A percentile compares a stretch with the other conserved stretches of the same genome.
Evolutionary conservation across 2,329 filamentous ascomycete genomes (phyloP).

Genomic region (Aspergillus chevalieri): DNA sequence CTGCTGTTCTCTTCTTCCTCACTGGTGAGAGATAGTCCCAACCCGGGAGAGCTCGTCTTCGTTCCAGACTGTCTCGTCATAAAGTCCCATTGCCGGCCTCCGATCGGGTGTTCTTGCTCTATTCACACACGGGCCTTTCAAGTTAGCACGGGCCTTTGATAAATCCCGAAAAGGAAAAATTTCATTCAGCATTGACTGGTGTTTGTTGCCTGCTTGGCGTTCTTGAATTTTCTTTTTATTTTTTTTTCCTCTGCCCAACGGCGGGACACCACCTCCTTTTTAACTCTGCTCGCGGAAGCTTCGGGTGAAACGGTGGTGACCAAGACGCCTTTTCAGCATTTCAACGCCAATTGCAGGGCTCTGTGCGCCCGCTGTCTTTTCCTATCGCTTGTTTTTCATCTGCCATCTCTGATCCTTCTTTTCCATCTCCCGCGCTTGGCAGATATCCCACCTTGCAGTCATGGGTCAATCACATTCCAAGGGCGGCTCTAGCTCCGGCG

Average conservation of each 20-base stretch:
- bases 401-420: conserved; percentile 5
- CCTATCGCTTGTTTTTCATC: conserved; percentile 16
- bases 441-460: conserved; percentile 28
- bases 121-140: conserved; percentile 3
- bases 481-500: conserved; percentile 50
- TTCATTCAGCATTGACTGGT: background rate
- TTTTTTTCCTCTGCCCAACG: background rate
- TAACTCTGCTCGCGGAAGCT: conserved; percentile 9
- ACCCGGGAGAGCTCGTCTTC: background rate
- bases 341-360: conserved; percentile 17
- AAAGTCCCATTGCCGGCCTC: background rate
- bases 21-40: background rate
- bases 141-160: background rate
- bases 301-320: conserved; percentile 10
- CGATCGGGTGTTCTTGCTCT: background rate
- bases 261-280: conserved; percentile 11
- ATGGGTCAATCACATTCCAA: conserved; percentile 51
- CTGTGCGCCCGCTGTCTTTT: conserved; percentile 14
- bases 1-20: conserved; percentile 4
- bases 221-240: background rate
- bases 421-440: conserved; percentile 23
- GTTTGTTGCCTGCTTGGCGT: conserved; percentile 3
- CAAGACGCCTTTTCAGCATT: conserved; percentile 23
- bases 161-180: background rate
- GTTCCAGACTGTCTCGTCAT: background rate